Percentiles rank a stretch among this genome's conserved stretches.
These are phyloP conservation scores for Arachnomyces sp. DNA, from an alignment of 2,329 filamentous ascomycete genomes.

Conservation along the genomic window DNA sequence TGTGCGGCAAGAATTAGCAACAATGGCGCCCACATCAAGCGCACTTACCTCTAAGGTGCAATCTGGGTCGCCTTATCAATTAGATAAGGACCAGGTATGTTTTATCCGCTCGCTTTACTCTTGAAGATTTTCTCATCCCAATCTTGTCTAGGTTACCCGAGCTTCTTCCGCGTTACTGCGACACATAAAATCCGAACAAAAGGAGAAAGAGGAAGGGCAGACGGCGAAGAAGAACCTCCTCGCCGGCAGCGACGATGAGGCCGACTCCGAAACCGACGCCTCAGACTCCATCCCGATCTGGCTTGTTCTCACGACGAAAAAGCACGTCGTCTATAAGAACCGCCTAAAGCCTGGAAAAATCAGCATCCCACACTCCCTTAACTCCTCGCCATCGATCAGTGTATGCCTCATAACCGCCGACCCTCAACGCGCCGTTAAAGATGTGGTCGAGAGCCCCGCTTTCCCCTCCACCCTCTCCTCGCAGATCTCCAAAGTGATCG, in stretches of 20 bases:
- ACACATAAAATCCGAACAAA: conserved; percentile 46
- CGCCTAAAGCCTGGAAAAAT: conserved; percentile 80
- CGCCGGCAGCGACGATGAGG: conserved; percentile 37
- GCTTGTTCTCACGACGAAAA: conserved; percentile 56
- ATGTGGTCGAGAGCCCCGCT: conserved; percentile 65
- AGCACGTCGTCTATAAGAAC: conserved; percentile 62
- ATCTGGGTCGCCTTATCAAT: conserved; percentile 39
- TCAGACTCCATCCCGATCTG: conserved; percentile 48
- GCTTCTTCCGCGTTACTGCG: conserved; percentile 52
- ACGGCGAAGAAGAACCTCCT: conserved; percentile 50
- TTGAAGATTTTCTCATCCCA: conserved; percentile 4
- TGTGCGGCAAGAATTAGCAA: conserved; percentile 16
- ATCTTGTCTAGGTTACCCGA: conserved; percentile 43
- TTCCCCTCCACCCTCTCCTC: conserved; percentile 60
- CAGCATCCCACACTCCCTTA: conserved; percentile 64
- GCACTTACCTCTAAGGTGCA: conserved; percentile 33
- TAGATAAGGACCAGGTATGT: conserved; percentile 40
- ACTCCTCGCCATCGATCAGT: conserved; percentile 55
- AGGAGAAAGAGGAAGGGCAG: conserved; percentile 40
- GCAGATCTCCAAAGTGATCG: conserved; percentile 68
- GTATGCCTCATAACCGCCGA: conserved; percentile 82
- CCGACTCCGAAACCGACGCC: conserved; percentile 37
- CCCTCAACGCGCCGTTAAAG: conserved; percentile 80
- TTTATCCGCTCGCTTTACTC: neutral
- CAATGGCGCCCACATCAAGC: conserved; percentile 33